Evolutionary conservation across 2,329 filamentous ascomycete species (phyloP), one percentile per base, ranked within the genome.

Genomic region (Elsinoe ampelina): DNA sequence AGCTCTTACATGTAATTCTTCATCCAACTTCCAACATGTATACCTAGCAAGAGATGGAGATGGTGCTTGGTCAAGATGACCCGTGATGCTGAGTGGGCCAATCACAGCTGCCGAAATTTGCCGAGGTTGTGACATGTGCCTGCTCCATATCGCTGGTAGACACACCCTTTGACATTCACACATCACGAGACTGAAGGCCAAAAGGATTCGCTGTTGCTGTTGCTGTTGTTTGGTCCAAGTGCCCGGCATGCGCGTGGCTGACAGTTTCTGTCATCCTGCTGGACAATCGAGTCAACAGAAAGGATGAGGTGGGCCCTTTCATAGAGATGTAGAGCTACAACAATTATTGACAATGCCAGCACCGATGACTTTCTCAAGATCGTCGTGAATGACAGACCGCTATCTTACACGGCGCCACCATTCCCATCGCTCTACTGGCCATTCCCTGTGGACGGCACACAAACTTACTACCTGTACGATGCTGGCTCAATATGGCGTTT

Each of bases 371-470:
- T 77, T 64, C 68, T 76, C 54, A 72, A 73, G 60, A 72, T 71
- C 61, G 63, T 72, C 58, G 67, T 70, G 63, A 71, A 75, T 62
- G 72, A 72, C 48, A 70, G 73, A 54, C 80, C 80, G 1, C 69
- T 74, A 34, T 77, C 77, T 68, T 93, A 95, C 73, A 69, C 71
- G 22, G 80, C 81, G 19, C 89, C 89, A 17, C 69, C 75, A 3
- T 96, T 95, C 67, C 90, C 90, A 1, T 88, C 87, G 36, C 83
- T 96, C 59, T 89, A 89, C 73, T 86, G 88, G 80, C 83, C 86
- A 34, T 73, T 84, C 45, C 77, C 79, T 20, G 75, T 84, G 11
- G 69, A 70, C 58, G 73, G 79, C 43, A 78, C 79, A 59, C 80
- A 81, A 36, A 72, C 77, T 34, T 72, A 74, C 60, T 85, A 84